Evolutionary conservation across 805 yeast species (phyloP), one percentile per base, ranked within the genome.

Genomic region (Blastobotrys terrestris): DNA sequence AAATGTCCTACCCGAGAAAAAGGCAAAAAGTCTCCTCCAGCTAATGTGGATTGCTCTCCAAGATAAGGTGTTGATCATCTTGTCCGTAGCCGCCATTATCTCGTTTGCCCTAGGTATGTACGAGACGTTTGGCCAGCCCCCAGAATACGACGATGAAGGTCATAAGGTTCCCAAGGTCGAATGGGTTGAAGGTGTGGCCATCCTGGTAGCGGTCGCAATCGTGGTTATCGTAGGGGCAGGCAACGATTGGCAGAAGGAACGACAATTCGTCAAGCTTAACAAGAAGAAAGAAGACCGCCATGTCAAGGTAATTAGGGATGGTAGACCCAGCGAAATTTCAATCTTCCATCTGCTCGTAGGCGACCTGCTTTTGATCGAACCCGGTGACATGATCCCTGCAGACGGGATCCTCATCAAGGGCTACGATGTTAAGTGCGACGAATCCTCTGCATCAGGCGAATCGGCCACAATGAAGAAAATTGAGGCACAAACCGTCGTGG

Each of bases 111-210:
- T 94, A 48, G 99, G 99, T 0, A 74, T 94, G 5, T 94, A 94
- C 67, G 95, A 94, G 69, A 83, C 95, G 1, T 85, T 90, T 71
- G 96, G 95, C 43, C 87, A 86, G 58, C 90, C 85, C 0, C 75
- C 87, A 0, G 81, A 80, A 63, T 79, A 78, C 61, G 97, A 92
- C 67, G 81, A 78, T 3, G 87, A 88, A 58, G 96, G 96, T 22
- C 75, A 80, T 19, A 74, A 80, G 18, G 67, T 82, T 52, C 97
- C 97, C 15, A 80, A 83, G 62, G 95, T 94, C 31, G 96, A 92
- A 63, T 94, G 98, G 97, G 96, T 95, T 47, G 99, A 94, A 73
- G 99, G 99, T 60, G 96, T 91, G 40, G 99, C 99, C 42, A 94
- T 94, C 65, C 79, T 94, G 60, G 85, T 85, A 2, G 99, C 99